Conservation (phyloP, 2,329 filamentous ascomycete species). For the Periconia sp. region DNA sequence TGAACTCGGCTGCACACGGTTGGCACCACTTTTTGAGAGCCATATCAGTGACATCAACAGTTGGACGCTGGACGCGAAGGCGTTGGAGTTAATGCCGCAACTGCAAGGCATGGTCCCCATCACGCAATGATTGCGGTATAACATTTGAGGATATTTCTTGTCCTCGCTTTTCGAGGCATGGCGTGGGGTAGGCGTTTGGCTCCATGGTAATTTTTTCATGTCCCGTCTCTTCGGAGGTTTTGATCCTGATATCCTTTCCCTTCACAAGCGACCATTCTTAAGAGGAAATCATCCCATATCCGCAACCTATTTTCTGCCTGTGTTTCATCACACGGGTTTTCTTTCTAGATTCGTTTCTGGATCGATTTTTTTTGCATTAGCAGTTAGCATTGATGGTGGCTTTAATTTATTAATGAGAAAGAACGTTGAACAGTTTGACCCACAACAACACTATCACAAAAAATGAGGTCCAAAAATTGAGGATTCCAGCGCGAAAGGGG, state of each 20-base stretch:
- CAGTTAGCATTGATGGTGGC: too few species aligned
- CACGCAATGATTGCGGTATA: not conserved
- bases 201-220: not conserved
- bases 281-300: not conserved
- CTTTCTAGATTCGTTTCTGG: too few species aligned
- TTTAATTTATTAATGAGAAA: too few species aligned
- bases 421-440: too few species aligned
- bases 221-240: too few species aligned
- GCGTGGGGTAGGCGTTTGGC: not conserved
- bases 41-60: conserved; percentile 34
- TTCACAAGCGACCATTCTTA: not conserved
- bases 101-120: conserved; percentile 32
- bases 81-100: conserved; percentile 36
- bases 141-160: not conserved
- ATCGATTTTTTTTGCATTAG: too few species aligned
- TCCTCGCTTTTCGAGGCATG: not conserved
- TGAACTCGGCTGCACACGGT: conserved; percentile 33
- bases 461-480: too few species aligned
- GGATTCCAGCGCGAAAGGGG: too few species aligned
- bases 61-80: conserved; percentile 38
- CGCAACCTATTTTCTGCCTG: too few species aligned
- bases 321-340: too few species aligned
- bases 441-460: too few species aligned
- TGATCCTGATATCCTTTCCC: not conserved
- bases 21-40: conserved; percentile 38